Evolutionary conservation across 2,329 filamentous ascomycete species (phyloP).

Genomic region (Neopestalotiopsis sp.): DNA sequence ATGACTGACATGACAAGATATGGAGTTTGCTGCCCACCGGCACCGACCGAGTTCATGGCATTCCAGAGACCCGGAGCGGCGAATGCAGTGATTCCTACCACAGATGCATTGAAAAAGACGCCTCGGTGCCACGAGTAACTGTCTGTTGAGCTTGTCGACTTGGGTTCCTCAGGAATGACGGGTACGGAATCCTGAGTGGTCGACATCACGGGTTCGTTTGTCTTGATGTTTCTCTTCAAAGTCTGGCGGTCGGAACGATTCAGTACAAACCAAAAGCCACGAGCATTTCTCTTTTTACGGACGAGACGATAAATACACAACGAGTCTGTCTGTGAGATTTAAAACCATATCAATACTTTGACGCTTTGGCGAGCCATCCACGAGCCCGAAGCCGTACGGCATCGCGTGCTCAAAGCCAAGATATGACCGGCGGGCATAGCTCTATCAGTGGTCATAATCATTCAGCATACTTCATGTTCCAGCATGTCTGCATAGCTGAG

Average conservation of each 20-base stretch:
- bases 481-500: not conserved
- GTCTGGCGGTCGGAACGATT: no score
- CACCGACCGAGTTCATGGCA: conserved; percentile 37
- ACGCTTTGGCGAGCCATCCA: not conserved
- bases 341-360: not conserved
- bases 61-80: conserved; percentile 38
- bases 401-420: not conserved
- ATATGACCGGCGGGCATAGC: not conserved
- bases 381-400: not conserved
- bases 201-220: not conserved
- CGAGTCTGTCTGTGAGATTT: no score
- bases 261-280: no score
- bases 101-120: conserved; percentile 35
- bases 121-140: conserved; percentile 31
- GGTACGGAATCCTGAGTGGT: not conserved
- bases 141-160: not conserved
- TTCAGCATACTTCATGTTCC: not conserved
- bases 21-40: conserved; percentile 35
- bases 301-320: no score
- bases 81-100: conserved; percentile 33
- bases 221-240: no score
- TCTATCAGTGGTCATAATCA: not conserved
- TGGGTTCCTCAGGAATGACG: not conserved
- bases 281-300: no score
- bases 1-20: conserved; percentile 34